phyloP scores from a whole-genome alignment of 2,329 filamentous ascomycete genomes.

The Ceratocystis lukuohia region DNA sequence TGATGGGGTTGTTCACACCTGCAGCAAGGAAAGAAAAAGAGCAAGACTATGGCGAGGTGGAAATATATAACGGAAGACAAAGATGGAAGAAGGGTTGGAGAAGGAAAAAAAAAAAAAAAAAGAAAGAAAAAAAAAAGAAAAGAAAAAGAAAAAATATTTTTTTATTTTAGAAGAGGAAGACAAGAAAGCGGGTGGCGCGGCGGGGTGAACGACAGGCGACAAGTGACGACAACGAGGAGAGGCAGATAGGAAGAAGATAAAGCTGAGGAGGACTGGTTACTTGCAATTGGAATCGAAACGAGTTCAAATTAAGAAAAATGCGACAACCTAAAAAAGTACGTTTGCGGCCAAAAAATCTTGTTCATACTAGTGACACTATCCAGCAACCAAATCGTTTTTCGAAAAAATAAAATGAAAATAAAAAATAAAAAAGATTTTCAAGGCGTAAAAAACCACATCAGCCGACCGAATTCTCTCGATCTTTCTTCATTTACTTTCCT shows the following conservation, averaged over 20 bases:
- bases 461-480: background rate
- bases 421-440: background rate
- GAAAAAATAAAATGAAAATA: background rate
- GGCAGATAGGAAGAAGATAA: background rate
- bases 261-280: background rate
- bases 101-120: slow-evolving; percentile 1
- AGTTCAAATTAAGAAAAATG: background rate
- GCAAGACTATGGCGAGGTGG: background rate
- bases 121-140: background rate
- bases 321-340: no score
- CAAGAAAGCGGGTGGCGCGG: background rate
- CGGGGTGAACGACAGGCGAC: background rate
- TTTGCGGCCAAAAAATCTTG: background rate
- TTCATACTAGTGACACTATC: no score
- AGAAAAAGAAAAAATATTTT: background rate
- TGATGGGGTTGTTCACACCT: no score
- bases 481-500: no score
- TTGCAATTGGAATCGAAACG: background rate
- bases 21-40: background rate
- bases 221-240: background rate
- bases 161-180: background rate
- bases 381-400: no score
- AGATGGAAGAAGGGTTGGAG: background rate
- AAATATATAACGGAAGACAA: background rate
- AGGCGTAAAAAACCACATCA: background rate